Evolutionary conservation across 306 rosid genomes (phyloP).

Genomic region (Heteromeles arbutifolia): DNA sequence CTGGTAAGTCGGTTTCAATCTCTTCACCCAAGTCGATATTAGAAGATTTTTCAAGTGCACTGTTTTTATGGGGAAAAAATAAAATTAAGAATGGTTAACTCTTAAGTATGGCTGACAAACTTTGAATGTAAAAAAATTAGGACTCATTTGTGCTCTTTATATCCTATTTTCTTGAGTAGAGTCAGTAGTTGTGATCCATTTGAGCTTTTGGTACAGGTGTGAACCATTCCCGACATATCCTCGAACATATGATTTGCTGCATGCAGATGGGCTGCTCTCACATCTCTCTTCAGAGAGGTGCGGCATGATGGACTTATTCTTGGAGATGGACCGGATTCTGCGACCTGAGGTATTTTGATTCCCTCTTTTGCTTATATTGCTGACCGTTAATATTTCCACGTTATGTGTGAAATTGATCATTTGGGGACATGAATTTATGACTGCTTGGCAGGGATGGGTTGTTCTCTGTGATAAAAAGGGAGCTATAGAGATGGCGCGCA

Average conservation of each 20-base stretch:
- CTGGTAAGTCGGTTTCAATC: slow-evolving; percentile 54
- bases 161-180: neutral
- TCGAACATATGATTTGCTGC: slow-evolving; percentile 90
- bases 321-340: slow-evolving; percentile 95
- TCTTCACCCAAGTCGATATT: neutral
- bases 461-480: slow-evolving; percentile 69
- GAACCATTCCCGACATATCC: slow-evolving; percentile 97
- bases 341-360: slow-evolving; percentile 77
- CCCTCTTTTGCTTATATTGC: neutral
- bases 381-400: neutral
- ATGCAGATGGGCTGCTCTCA: slow-evolving; percentile 79
- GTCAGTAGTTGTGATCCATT: slow-evolving; percentile 15
- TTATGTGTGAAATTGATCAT: neutral
- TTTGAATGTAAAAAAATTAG: neutral
- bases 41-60: neutral
- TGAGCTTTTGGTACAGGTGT: slow-evolving; percentile 54
- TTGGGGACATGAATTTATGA: slow-evolving; percentile 12
- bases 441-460: slow-evolving; percentile 74
- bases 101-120: neutral
- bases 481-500: slow-evolving; percentile 84
- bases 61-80: neutral
- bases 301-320: slow-evolving; percentile 60
- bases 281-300: slow-evolving; percentile 66
- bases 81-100: neutral
- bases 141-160: neutral